Evolutionary conservation across 306 rosid species (phyloP).

Genomic region (Coriaria nepalensis): DNA sequence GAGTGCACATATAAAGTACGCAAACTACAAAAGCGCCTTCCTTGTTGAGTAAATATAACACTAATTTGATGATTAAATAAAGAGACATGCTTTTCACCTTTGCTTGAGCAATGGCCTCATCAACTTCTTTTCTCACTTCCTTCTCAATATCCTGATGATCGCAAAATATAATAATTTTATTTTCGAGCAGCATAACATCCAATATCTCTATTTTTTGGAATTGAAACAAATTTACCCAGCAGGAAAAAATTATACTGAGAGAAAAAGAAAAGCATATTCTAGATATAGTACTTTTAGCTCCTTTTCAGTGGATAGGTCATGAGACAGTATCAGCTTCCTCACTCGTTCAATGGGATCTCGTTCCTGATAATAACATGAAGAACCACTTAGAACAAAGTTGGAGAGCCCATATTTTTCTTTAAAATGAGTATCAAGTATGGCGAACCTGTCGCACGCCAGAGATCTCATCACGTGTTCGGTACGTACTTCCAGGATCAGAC

Average conservation of each 20-base stretch:
- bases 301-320: slow-evolving; percentile 69
- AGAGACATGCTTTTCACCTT: slow-evolving; percentile 42
- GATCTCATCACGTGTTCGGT: slow-evolving; percentile 93
- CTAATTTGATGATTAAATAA: not conserved
- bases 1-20: too few species aligned
- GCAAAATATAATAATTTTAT: slow-evolving; percentile 6
- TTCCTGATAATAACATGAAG: slow-evolving; percentile 41
- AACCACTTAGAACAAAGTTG: slow-evolving; percentile 4
- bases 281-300: slow-evolving; percentile 59
- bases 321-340: slow-evolving; percentile 59
- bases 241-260: not conserved
- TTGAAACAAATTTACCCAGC: slow-evolving; percentile 3
- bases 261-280: too few species aligned
- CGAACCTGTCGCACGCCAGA: slow-evolving; percentile 91
- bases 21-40: too few species aligned
- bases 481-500: slow-evolving; percentile 99
- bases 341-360: slow-evolving; percentile 95
- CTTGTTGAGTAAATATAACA: too few species aligned
- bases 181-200: not conserved
- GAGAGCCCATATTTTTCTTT: not conserved
- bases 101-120: slow-evolving; percentile 86
- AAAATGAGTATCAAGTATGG: slow-evolving; percentile 2
- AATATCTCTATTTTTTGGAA: slow-evolving; percentile 53
- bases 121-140: slow-evolving; percentile 67
- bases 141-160: slow-evolving; percentile 65